A percentile compares a stretch with the other conserved stretches of the same genome.
phyloP scores from a whole-genome alignment of 768 basidiomycete species.

The Mrakia blollopis region DNA sequence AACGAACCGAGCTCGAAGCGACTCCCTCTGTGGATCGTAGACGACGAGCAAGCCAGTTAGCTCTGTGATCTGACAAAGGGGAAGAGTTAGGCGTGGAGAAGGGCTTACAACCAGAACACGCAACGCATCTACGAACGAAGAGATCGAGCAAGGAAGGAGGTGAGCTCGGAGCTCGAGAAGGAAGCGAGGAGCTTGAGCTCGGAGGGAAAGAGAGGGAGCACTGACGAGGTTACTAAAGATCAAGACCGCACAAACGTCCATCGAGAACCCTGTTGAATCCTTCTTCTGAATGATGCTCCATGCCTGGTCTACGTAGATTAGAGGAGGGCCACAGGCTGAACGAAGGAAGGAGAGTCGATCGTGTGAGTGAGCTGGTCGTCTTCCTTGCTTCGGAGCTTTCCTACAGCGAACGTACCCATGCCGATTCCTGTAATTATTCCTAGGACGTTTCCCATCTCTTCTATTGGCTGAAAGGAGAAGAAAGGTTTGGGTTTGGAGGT shows the following conservation, averaged over 20 bases:
- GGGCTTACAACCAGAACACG: neutral
- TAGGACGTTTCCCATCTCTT: slow-evolving; percentile 19
- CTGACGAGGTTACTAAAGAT: slow-evolving; percentile 23
- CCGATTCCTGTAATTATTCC: slow-evolving; percentile 19
- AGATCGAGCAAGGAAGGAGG: neutral
- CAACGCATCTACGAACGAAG: neutral
- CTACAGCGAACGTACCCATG: slow-evolving; percentile 17
- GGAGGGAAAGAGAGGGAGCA: slow-evolving; percentile 12
- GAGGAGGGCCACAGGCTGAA: slow-evolving; percentile 27
- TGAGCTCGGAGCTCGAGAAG: slow-evolving; percentile 6
- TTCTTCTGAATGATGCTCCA: slow-evolving; percentile 21
- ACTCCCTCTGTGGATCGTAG: neutral
- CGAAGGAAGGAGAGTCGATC: neutral
- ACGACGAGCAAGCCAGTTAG: neutral
- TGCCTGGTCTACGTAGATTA: slow-evolving; percentile 26
- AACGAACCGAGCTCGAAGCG: slow-evolving; percentile 17
- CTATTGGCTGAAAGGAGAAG: neutral
- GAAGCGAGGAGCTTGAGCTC: neutral
- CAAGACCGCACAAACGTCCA: slow-evolving; percentile 27
- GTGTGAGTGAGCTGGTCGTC: neutral
- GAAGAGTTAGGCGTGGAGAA: too few species aligned
- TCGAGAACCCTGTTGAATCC: slow-evolving; percentile 23
- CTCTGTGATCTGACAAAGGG: neutral
- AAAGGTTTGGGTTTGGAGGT: neutral
- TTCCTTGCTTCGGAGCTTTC: too few species aligned